Conservation (phyloP, 208 protist genomes). For the Trypanosoma conorhini region DNA sequence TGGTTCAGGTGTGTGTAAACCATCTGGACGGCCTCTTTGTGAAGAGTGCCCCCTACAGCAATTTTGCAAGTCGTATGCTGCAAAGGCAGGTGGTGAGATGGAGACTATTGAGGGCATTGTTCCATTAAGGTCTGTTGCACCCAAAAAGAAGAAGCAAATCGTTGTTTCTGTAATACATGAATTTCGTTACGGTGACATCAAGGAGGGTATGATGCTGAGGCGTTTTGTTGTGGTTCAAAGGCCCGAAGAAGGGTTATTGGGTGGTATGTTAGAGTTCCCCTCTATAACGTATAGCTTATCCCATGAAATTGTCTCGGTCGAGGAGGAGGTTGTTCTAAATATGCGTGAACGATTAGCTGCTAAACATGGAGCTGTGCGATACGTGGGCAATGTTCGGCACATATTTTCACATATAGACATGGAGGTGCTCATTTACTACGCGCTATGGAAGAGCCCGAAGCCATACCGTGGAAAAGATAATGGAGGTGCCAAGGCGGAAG, state of each 20-base stretch:
- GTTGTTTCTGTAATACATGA: slow-evolving; percentile 84
- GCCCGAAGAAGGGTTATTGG: slow-evolving; percentile 58
- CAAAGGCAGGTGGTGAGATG: slow-evolving; percentile 45
- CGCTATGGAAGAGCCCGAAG: slow-evolving; percentile 28
- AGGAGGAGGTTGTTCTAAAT: slow-evolving; percentile 9
- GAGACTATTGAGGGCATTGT: slow-evolving; percentile 76
- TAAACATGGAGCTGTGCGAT: not conserved
- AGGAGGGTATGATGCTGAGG: slow-evolving; percentile 8
- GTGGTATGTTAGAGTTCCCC: slow-evolving; percentile 85
- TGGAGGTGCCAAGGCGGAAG: not conserved
- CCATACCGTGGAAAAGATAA: not conserved
- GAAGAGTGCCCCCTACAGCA: slow-evolving; percentile 59
- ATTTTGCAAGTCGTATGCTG: slow-evolving; percentile 51
- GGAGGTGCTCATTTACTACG: slow-evolving; percentile 65
- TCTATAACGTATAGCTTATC: slow-evolving; percentile 34
- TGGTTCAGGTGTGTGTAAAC: slow-evolving; percentile 86
- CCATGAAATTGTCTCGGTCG: not conserved
- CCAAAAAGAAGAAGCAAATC: slow-evolving; percentile 49
- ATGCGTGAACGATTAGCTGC: slow-evolving; percentile 8
- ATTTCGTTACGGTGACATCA: slow-evolving; percentile 2
- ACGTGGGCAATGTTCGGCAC: slow-evolving; percentile 54
- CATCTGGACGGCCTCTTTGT: slow-evolving; percentile 68
- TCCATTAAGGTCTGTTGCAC: slow-evolving; percentile 45
- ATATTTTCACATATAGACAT: slow-evolving; percentile 88
- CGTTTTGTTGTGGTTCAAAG: slow-evolving; percentile 72